Base-by-base conservation (phyloP, 805 yeast genomes). In the Schwanniomyces vanrijiae region DNA sequence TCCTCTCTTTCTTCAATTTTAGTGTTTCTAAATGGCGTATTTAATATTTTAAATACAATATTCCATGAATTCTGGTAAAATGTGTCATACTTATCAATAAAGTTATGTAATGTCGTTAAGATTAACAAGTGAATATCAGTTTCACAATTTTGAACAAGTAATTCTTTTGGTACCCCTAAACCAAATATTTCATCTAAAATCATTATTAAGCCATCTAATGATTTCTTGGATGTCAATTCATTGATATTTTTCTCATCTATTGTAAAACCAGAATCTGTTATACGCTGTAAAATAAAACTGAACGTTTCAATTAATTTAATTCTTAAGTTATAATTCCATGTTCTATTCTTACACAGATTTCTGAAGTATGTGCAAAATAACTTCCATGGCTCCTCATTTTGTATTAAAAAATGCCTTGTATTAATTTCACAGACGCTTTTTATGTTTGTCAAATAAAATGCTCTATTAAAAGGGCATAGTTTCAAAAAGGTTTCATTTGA, bases 21-120 rank as follows among this genome's bases (percentile, higher is more conserved):
- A 18, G 44, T 34, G 49, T 52, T 43, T 16, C 66, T 69, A 58
- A 87, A 87, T 0, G 90, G 86, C 4, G 83, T 74, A 47, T 74
- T 73, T 37, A 81, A 61, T 45, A 90, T 84, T 18, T 75, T 67
- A 51, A 92, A 82, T 1, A 90, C 86, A 2, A 75, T 65, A 31
- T 78, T 77, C 98, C 98, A 92, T 0, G 87, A 83, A n/a, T 75
- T 62, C 40, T 69, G 66, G 38, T 72, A 69, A 43, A 84, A 71
- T 5, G 73, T 66, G 29, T 96, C 97, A 59, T 82, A 86, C 54
- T 86, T 83, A 56, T 90, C 95, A 26, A 92, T 73, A n/a, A 91
- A 71, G 25, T 76, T 81, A 58, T 83, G 86, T 43, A 92, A 62
- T 0, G 89, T 84, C 24, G 81, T 77, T 35, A 91, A 68, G 0